Evolutionary conservation across 257 asterid species (phyloP).

Genomic region (Euphrasia confusa): DNA sequence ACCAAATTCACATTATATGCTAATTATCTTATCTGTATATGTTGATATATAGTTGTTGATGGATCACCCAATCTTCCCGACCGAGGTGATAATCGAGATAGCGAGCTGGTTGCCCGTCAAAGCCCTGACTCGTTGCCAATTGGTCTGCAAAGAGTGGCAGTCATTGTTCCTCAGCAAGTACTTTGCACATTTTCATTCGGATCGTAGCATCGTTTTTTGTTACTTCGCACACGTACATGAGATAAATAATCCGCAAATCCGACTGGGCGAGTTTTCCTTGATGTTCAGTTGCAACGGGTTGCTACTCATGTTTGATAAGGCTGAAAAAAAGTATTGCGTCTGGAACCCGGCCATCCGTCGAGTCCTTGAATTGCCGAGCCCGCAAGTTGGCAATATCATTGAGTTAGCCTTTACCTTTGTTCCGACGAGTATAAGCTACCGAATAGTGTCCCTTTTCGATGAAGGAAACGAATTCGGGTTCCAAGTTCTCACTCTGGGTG

Average conservation of each 20-base stretch:
- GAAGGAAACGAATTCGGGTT: not conserved
- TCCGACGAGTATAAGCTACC: constrained; percentile 15
- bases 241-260: too few relatives aligned
- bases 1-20: too few relatives aligned
- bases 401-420: not conserved
- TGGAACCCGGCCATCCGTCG: constrained; percentile 30
- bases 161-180: not conserved
- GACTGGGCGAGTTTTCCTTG: too few relatives aligned
- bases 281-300: constrained; percentile 25
- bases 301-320: not conserved
- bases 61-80: too few relatives aligned
- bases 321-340: not conserved
- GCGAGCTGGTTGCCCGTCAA: too few relatives aligned
- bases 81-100: too few relatives aligned
- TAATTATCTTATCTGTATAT: too few relatives aligned
- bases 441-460: constrained; percentile 15
- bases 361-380: constrained; percentile 1
- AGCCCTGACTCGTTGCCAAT: too few relatives aligned
- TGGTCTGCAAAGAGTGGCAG: too few relatives aligned
- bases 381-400: not conserved
- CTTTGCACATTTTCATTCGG: not conserved
- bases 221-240: too few relatives aligned
- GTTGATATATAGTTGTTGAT: too few relatives aligned
- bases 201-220: not conserved
- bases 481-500: not conserved